Base-by-base conservation (phyloP, 2,329 filamentous ascomycete species). In the Ceratocystis variospora region DNA sequence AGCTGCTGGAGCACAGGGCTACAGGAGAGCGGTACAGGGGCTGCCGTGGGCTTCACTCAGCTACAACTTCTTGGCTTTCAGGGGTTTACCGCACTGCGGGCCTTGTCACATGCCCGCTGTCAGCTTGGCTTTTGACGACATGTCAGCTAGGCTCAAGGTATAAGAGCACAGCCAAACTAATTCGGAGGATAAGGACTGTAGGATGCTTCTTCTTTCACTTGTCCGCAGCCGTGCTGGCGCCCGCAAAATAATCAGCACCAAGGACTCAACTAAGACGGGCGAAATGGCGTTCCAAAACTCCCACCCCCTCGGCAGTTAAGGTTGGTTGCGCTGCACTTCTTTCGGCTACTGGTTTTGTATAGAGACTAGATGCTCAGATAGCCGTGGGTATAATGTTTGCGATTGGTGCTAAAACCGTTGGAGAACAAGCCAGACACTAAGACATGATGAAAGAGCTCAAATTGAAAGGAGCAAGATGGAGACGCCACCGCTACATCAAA, bases 181-280 rank as follows among this genome's bases (percentile, higher is more conserved):
- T 22, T 28, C 28, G 28, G 25, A n/a, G 48, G 8, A 10, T 25
- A 50, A 3, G 19, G n/a, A 22, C 48, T 12, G 48, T 50, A 22
- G 6, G 17, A 50, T 10, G 37, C 37, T 19, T 50, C 48, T 50
- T 50, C 17, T 50, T 41, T 41, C 37, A 1, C 37, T 50, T 22
- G 48, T 53, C 8, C 48, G 48, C 45, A 15, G 45, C 45, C 15
- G 45, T 8, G 2, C 5, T 15, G 31, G n/a, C 55, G 55, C 55
- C 55, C 55, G 55, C 55, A 59, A 59, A 17, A 59, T 25, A n/a
- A 59, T 33, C 25, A 37, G 55, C 55, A 59, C 55, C 55, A 59
- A 31, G 31, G 12, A 41, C 55, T 17, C 31, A 59, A n/a, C 25
- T n/a, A 59, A 19, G 28, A 59, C 5, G 15, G n/a, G 3, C 12